These are phyloP conservation scores for Cubamyces lactineus DNA, from an alignment of 768 basidiomycete species.

Conservation along the genomic window DNA sequence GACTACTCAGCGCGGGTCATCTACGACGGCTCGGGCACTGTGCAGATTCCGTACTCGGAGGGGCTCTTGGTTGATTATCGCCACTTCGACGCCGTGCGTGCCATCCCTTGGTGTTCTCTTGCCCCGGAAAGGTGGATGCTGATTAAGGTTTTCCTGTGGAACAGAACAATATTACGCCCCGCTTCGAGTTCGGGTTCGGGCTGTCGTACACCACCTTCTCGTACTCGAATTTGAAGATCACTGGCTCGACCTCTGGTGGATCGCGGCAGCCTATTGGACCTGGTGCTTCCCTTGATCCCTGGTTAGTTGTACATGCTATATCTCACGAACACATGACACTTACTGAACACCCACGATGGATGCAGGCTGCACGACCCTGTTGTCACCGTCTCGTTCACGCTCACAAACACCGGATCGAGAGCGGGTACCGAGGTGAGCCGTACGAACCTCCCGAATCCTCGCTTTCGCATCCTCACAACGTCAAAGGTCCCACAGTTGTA, in stretches of 20 bases:
- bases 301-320: constrained; percentile 36
- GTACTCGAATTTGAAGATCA: constrained; percentile 51
- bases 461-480: background rate
- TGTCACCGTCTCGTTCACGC: constrained; percentile 54
- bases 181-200: constrained; percentile 73
- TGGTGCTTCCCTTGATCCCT: constrained; percentile 56
- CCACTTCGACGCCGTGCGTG: constrained; percentile 50
- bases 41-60: constrained; percentile 60
- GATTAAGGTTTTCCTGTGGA: background rate
- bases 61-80: constrained; percentile 61
- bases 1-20: constrained; percentile 63
- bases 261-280: constrained; percentile 46
- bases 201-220: constrained; percentile 74
- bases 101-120: background rate
- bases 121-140: background rate
- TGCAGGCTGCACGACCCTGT: constrained; percentile 54
- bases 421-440: constrained; percentile 56
- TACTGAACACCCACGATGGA: background rate
- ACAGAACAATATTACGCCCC: constrained; percentile 47
- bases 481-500: constrained; percentile 59
- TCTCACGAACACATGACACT: background rate
- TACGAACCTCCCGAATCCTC: background rate
- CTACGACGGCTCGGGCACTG: constrained; percentile 33
- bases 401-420: constrained; percentile 56
- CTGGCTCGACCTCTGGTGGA: constrained; percentile 40